Conservation (phyloP, 768 basidiomycete genomes). For the Lactarius pseudohatsudake region DNA sequence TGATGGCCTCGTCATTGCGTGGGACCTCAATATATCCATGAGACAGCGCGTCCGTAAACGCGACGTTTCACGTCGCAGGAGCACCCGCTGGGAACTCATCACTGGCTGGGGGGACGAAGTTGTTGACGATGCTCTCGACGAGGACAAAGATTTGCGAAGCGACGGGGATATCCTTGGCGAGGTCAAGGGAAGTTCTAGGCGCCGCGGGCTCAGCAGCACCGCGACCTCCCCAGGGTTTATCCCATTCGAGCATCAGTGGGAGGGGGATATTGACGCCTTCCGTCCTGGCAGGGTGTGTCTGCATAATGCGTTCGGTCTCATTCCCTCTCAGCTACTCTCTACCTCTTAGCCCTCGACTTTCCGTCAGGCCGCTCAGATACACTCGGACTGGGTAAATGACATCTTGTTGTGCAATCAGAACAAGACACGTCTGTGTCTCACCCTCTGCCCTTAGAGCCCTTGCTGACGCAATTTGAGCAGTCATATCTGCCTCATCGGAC, state of each 20-base stretch:
- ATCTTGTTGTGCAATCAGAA: conserved; percentile 88
- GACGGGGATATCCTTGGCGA: conserved; percentile 81
- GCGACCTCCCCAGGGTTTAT: conserved; percentile 35
- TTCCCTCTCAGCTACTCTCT: background rate
- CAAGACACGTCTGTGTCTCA: conserved; percentile 63
- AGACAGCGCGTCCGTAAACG: conserved; percentile 42
- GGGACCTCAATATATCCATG: conserved; percentile 78
- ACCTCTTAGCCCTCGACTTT: conserved; percentile 56
- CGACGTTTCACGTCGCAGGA: conserved; percentile 31
- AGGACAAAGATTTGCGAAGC: conserved; percentile 56
- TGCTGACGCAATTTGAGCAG: conserved; percentile 38
- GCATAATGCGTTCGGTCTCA: background rate
- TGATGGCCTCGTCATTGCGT: conserved; percentile 84
- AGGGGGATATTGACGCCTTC: conserved; percentile 60
- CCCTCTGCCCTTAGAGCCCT: background rate
- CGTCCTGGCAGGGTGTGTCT: conserved; percentile 50
- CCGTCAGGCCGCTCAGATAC: conserved; percentile 84
- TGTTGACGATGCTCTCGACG: conserved; percentile 64
- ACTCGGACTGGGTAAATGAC: conserved; percentile 97
- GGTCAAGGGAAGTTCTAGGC: conserved; percentile 45
- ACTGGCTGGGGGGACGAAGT: conserved; percentile 81
- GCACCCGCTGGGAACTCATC: conserved; percentile 70
- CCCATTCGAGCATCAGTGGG: conserved; percentile 77
- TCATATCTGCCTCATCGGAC: conserved; percentile 93
- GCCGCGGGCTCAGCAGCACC: conserved; percentile 38